Evolutionary conservation across 2,329 filamentous ascomycete genomes (phyloP).

Genomic region (Aspergillus intermedius): DNA sequence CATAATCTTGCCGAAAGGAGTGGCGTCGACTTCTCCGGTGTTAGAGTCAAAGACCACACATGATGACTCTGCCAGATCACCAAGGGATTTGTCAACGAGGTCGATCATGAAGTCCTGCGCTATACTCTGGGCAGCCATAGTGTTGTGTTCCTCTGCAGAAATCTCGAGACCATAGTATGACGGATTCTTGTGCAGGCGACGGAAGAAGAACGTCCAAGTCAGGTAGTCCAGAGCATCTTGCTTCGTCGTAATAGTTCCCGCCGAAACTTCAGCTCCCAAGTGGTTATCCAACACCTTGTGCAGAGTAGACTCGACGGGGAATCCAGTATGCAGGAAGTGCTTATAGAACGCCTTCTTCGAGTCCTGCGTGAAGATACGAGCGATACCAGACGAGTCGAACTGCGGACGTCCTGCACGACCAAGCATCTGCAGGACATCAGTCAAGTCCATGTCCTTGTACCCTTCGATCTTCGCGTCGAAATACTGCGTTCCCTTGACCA

Average conservation of each 20-base stretch:
- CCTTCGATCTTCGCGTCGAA: constrained; percentile 97
- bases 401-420: constrained; percentile 92
- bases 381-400: constrained; percentile 92
- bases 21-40: constrained; percentile 84
- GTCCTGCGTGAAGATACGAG: constrained; percentile 94
- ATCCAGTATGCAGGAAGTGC: constrained; percentile 95
- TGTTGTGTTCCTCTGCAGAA: constrained; percentile 85
- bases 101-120: constrained; percentile 94
- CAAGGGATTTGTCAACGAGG: constrained; percentile 80
- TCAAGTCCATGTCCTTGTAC: constrained; percentile 98
- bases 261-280: constrained; percentile 87
- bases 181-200: constrained; percentile 92
- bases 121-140: constrained; percentile 71
- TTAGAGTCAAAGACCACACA: constrained; percentile 71
- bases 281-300: constrained; percentile 98
- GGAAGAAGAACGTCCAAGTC: constrained; percentile 99
- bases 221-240: constrained; percentile 96
- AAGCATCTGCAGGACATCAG: constrained; percentile 96
- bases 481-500: constrained; percentile 97
- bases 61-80: constrained; percentile 72
- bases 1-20: constrained; percentile 95
- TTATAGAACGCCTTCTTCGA: constrained; percentile 99
- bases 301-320: constrained; percentile 91
- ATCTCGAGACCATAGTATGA: constrained; percentile 97
- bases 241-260: constrained; percentile 86